Conservation (phyloP, 140 eudicot genomes). For the Anethum foeniculum region DNA sequence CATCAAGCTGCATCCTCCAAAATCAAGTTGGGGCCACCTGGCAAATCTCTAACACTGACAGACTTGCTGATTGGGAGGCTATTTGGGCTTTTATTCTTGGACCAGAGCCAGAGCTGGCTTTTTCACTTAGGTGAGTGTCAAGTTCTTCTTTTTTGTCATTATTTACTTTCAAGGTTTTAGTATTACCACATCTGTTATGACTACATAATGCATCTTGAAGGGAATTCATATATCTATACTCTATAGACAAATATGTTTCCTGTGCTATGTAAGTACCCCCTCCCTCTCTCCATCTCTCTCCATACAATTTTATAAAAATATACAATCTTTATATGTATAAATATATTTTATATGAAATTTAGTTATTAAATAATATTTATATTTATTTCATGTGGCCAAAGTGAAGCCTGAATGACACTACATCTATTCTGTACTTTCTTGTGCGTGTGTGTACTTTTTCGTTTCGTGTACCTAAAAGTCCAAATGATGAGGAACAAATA, state of each 20-base stretch:
- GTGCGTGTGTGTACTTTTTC: neutral
- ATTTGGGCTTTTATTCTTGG: conserved; percentile 93
- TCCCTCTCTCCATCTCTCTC: neutral
- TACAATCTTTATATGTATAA: neutral
- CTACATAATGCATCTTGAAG: neutral
- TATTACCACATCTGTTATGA: neutral
- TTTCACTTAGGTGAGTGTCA: conserved; percentile 56
- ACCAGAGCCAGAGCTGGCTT: conserved; percentile 95
- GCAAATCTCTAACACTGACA: conserved; percentile 25
- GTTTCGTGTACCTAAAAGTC: neutral
- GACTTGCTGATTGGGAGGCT: conserved; percentile 79
- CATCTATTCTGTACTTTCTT: neutral
- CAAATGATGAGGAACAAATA: neutral
- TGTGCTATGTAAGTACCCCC: neutral
- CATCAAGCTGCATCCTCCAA: conserved; percentile 36
- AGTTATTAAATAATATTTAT: neutral
- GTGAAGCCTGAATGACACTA: neutral
- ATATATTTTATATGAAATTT: neutral
- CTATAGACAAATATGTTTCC: neutral
- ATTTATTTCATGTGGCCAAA: neutral
- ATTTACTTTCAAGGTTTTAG: neutral
- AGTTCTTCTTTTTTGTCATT: neutral
- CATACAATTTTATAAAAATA: neutral
- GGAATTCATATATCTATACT: neutral
- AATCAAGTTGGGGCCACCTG: conserved; percentile 33